A percentile compares a stretch with the other conserved stretches of the same genome.
phyloP scores from a whole-genome alignment of 2,329 filamentous ascomycete genomes.

The Pseudomassariella vexata region DNA sequence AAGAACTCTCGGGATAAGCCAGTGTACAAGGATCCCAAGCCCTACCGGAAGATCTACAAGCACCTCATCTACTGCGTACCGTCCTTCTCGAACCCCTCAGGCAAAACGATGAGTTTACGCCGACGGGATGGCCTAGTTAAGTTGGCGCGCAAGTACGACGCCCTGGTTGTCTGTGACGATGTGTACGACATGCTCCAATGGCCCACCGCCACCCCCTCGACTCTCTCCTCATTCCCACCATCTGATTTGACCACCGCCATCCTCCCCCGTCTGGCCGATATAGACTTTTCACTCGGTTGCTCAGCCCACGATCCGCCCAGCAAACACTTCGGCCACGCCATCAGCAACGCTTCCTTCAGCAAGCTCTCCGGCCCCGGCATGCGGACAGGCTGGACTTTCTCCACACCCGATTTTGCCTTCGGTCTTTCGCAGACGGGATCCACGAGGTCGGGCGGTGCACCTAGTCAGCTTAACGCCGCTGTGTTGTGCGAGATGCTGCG shows the following conservation, averaged over 20 bases:
- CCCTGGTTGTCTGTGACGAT: constrained; percentile 81
- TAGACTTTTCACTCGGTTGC: constrained; percentile 64
- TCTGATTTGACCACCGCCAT: constrained; percentile 34
- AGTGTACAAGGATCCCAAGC: constrained; percentile 8
- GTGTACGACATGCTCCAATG: constrained; percentile 93
- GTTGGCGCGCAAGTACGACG: constrained; percentile 74
- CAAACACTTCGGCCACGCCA: constrained; percentile 63
- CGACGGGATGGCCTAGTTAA: constrained; percentile 64
- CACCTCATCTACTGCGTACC: constrained; percentile 87
- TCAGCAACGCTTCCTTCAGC: constrained; percentile 85
- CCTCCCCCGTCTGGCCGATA: constrained; percentile 71
- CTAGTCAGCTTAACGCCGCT: constrained; percentile 47
- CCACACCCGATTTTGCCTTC: constrained; percentile 40
- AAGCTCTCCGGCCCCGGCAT: constrained; percentile 80
- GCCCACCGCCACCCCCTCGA: constrained; percentile 33
- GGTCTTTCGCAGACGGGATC: constrained; percentile 49
- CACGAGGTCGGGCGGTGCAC: constrained; percentile 51
- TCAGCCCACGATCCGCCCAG: constrained; percentile 22
- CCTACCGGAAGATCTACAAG: constrained; percentile 70
- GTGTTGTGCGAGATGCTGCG: constrained; percentile 43
- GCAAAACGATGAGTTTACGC: constrained; percentile 68
- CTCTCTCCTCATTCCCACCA: constrained; percentile 1
- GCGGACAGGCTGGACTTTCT: constrained; percentile 85
- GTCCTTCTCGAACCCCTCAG: constrained; percentile 83
- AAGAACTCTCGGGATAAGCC: no score